Conservation (phyloP, 257 asterid genomes). For the Jaltomata sinuosa region DNA sequence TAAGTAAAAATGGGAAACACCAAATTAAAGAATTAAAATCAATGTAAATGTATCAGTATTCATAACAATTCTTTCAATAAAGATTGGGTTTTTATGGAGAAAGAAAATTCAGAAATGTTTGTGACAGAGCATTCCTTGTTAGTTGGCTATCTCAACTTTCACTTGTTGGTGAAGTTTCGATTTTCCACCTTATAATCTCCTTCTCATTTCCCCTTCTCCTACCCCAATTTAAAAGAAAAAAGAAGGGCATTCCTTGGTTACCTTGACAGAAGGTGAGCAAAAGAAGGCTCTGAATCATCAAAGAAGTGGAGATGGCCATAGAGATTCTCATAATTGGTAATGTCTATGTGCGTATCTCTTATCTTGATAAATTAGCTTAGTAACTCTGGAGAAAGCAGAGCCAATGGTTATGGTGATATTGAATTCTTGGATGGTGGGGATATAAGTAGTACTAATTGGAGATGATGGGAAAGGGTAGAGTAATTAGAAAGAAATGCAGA, state of each 20-base stretch:
- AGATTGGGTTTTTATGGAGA: neutral
- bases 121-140: neutral
- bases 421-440: neutral
- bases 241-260: neutral
- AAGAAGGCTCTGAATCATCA: conserved; percentile 3
- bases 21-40: neutral
- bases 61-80: neutral
- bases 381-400: neutral
- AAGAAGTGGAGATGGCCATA: neutral
- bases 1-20: neutral
- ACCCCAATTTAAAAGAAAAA: neutral
- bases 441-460: neutral
- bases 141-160: neutral
- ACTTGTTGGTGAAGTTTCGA: neutral
- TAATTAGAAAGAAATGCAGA: neutral
- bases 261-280: conserved; percentile 3
- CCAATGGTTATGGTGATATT: neutral
- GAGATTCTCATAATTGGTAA: neutral
- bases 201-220: no score
- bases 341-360: neutral
- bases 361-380: neutral
- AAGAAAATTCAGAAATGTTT: neutral
- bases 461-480: neutral
- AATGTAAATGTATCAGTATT: neutral
- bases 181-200: neutral